Evolutionary conservation across 192 early-diverging fungal species (phyloP).

Genomic region (Backusella australiensis): DNA sequence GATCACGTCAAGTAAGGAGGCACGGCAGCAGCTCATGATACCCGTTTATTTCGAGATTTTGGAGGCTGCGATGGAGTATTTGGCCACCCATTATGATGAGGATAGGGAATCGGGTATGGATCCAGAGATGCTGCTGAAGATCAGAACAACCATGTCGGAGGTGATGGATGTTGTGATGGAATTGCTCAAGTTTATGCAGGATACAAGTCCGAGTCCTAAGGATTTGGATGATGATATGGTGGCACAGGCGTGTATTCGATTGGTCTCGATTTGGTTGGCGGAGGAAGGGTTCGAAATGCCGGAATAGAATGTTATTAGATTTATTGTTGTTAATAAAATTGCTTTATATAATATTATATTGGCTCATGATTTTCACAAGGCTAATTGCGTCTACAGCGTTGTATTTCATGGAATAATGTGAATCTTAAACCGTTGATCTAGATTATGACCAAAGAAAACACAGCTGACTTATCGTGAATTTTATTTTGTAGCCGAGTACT

Average conservation of each 20-base stretch:
- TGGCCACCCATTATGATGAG: slow-evolving; percentile 27
- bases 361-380: no score
- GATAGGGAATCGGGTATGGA: slow-evolving; percentile 25
- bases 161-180: slow-evolving; percentile 38
- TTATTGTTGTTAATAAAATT: no score
- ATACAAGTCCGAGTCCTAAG: slow-evolving; percentile 1
- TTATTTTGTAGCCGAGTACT: no score
- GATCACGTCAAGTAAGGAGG: neutral
- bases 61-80: slow-evolving; percentile 38
- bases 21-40: slow-evolving; percentile 32
- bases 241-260: slow-evolving; percentile 26
- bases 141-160: slow-evolving; percentile 34
- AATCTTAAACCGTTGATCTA: no score
- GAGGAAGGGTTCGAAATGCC: slow-evolving; percentile 32
- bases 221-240: slow-evolving; percentile 20
- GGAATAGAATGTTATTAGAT: neutral
- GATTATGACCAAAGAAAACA: no score
- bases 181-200: slow-evolving; percentile 26
- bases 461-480: no score
- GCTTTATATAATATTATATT: neutral
- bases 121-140: slow-evolving; percentile 34
- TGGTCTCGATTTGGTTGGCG: slow-evolving; percentile 31
- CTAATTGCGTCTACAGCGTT: no score
- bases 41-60: slow-evolving; percentile 41
- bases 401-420: no score